These are phyloP conservation scores for Phialemonium atrogriseum DNA, from an alignment of 2,329 filamentous ascomycete species.

Conservation along the genomic window DNA sequence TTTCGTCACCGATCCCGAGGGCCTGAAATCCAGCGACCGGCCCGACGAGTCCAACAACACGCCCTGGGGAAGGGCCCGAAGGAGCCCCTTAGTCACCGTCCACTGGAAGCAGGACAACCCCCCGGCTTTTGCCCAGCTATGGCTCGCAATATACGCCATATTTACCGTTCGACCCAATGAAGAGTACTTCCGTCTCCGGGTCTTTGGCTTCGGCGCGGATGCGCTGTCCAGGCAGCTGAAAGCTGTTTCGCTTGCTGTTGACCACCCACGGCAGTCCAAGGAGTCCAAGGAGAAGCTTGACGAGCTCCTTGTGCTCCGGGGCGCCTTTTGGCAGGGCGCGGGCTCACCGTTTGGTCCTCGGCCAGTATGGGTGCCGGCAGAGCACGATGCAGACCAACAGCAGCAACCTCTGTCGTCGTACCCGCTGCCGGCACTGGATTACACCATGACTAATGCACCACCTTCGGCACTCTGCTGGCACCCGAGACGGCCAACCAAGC, in stretches of 20 bases:
- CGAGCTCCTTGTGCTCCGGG: slow-evolving; percentile 34
- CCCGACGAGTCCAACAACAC: slow-evolving; percentile 42
- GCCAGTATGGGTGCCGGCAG: slow-evolving; percentile 49
- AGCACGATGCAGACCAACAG: slow-evolving; percentile 15
- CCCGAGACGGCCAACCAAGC: slow-evolving; percentile 64
- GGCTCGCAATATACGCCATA: slow-evolving; percentile 44
- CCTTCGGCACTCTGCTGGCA: slow-evolving; percentile 41
- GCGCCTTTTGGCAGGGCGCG: slow-evolving; percentile 63
- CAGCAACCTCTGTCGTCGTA: slow-evolving; percentile 27
- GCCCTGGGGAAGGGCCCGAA: slow-evolving; percentile 46
- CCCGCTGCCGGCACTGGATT: slow-evolving; percentile 39
- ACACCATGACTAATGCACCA: slow-evolving; percentile 32
- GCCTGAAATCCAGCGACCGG: slow-evolving; percentile 21
- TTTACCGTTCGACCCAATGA: slow-evolving; percentile 40
- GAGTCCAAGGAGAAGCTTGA: slow-evolving; percentile 19
- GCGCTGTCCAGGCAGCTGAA: slow-evolving; percentile 15
- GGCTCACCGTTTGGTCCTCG: slow-evolving; percentile 59
- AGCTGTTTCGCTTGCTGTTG: slow-evolving; percentile 39
- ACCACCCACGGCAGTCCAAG: slow-evolving; percentile 27
- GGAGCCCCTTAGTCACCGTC: slow-evolving; percentile 37
- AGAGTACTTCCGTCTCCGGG: slow-evolving; percentile 39
- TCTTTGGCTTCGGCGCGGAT: slow-evolving; percentile 24
- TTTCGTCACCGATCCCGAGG: slow-evolving; percentile 21
- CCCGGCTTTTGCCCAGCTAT: slow-evolving; percentile 41
- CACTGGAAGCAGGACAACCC: slow-evolving; percentile 31